A percentile compares a stretch with the other conserved stretches of the same genome.
These are phyloP conservation scores for Yueomyces sp. DNA, from an alignment of 1,139 yeast genomes.

Conservation along the genomic window DNA sequence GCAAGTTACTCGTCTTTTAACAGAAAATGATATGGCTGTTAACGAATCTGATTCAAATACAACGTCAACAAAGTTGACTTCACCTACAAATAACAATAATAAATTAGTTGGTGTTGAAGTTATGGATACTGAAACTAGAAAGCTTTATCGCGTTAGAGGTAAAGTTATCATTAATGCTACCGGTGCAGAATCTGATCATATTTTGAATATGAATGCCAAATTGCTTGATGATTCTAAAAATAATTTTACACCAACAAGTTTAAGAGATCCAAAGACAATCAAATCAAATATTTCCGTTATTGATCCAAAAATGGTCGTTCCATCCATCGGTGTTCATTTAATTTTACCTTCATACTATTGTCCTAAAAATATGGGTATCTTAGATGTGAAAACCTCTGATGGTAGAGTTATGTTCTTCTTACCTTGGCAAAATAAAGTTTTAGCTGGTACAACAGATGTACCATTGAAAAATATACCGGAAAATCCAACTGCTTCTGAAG, in stretches of 20 bases:
- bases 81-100: constrained; percentile 39
- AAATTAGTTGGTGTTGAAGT: constrained; percentile 69
- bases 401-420: constrained; percentile 95
- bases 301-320: constrained; percentile 72
- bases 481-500: constrained; percentile 79
- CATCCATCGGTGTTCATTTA: constrained; percentile 83
- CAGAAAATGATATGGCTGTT: too few species aligned
- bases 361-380: constrained; percentile 75
- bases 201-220: constrained; percentile 77
- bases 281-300: constrained; percentile 17
- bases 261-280: constrained; percentile 4
- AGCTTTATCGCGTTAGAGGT: constrained; percentile 46
- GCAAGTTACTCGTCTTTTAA: constrained; percentile 38
- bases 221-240: constrained; percentile 40
- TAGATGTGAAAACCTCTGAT: constrained; percentile 86
- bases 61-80: constrained; percentile 37
- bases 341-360: constrained; percentile 88
- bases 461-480: constrained; percentile 65
- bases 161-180: constrained; percentile 84
- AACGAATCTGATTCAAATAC: too few species aligned
- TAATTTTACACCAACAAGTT: not conserved
- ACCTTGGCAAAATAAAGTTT: constrained; percentile 96
- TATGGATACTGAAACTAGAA: constrained; percentile 60
- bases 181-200: constrained; percentile 80
- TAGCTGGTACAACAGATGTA: constrained; percentile 93